Evolutionary conservation across 352 stramenopile genomes (phyloP).

Genomic region (Phytopythium cucurbitacearum): DNA sequence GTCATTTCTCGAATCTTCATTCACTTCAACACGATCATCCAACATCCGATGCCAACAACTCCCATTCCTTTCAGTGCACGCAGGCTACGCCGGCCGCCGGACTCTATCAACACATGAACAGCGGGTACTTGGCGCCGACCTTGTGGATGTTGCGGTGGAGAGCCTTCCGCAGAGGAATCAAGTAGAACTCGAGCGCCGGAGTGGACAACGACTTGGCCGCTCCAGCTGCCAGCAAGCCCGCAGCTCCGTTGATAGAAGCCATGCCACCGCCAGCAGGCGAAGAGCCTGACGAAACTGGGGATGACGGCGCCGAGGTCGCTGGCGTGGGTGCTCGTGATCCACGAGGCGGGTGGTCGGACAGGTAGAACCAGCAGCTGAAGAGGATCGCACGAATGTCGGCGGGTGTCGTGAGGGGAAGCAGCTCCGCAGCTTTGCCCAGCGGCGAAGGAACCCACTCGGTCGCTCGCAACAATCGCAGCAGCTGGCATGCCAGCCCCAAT

Average conservation of each 20-base stretch:
- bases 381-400: slow-evolving; percentile 73
- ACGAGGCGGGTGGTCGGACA: slow-evolving; percentile 64
- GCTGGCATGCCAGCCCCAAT: slow-evolving; percentile 54
- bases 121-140: slow-evolving; percentile 64
- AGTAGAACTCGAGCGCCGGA: slow-evolving; percentile 70
- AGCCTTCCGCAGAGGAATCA: slow-evolving; percentile 70
- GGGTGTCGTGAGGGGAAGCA: slow-evolving; percentile 64
- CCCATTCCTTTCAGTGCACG: too few relatives aligned
- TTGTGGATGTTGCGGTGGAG: slow-evolving; percentile 74
- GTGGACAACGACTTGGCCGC: slow-evolving; percentile 3
- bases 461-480: slow-evolving; percentile 52
- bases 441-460: slow-evolving; percentile 58
- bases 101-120: slow-evolving; percentile 60
- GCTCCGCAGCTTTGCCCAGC: slow-evolving; percentile 44
- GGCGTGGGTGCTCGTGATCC: slow-evolving; percentile 29
- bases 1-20: too few relatives aligned
- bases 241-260: not conserved
- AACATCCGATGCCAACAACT: too few relatives aligned
- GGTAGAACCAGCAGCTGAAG: slow-evolving; percentile 83
- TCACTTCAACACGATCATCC: too few relatives aligned
- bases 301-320: slow-evolving; percentile 35
- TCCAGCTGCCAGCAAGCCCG: too few relatives aligned
- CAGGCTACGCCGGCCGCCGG: too few relatives aligned
- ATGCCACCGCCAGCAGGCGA: slow-evolving; percentile 34
- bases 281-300: slow-evolving; percentile 38